Base-by-base conservation (phyloP, 1,139 yeast species). In the Scheffersomyces quercinus region DNA sequence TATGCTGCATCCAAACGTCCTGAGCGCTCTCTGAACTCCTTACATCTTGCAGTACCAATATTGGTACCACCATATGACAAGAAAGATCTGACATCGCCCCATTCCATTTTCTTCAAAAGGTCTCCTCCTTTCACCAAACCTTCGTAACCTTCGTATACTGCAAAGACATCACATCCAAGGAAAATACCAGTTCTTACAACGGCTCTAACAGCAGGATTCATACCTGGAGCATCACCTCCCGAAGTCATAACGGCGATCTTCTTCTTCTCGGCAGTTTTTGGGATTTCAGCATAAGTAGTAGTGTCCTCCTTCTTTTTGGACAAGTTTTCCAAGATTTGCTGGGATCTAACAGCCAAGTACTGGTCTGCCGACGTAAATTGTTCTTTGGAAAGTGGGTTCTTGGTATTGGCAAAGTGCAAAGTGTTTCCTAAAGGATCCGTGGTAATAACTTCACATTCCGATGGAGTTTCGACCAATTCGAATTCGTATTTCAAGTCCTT, bases 161-260 rank as follows among this genome's bases (percentile, higher is more conserved):
- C 90, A 59, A 73, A 86, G 1, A 85, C 86, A 53, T 82, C 85
- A 60, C 91, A 85, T 10, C 84, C 88, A 49, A 78, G 70, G 65
- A 73, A 82, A 51, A 86, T 83, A 43, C 88, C 87, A 0, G 91
- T 81, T 54, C 95, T 71, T 7, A 85, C 86, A 41, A 86, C 88
- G 1, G 93, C 91, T 52, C 93, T 73, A 8, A 86, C 93, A 26
- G 82, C 85, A 5, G 93, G 88, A 59, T 84, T 84, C 95, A 86
- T 86, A 55, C 95, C 95, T 14, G 88, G 93, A 38, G 93, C 85
- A 62, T 86, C 95, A 58, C 95, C 95, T 51, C 95, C 95, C 1
- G 91, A 84, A 3, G 95, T 86, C 93, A 86, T 86, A 16, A 86
- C 88, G 1, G 88, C 95, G 46, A 86, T 83, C 60, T 84, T 85